phyloP scores from a whole-genome alignment of 768 basidiomycete species.

The Collybiopsis confluens region DNA sequence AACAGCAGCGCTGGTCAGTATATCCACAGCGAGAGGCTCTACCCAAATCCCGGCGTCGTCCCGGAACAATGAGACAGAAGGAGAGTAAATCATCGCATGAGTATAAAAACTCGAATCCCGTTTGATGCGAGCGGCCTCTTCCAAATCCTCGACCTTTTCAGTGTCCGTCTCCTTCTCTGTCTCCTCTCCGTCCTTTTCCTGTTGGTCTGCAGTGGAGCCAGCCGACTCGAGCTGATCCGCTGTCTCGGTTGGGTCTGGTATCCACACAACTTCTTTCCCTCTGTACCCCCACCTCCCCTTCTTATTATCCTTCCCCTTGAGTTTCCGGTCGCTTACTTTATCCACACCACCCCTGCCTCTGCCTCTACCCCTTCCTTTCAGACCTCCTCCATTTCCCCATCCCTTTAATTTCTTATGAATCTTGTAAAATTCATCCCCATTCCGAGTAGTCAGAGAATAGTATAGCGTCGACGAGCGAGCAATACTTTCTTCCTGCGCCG shows the following conservation, averaged over 20 bases:
- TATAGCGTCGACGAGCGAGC: conserved; percentile 74
- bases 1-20: conserved; percentile 72
- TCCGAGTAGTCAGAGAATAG: conserved; percentile 50
- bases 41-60: conserved; percentile 56
- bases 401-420: conserved; percentile 38
- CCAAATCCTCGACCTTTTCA: background rate
- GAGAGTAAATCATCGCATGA: conserved; percentile 78
- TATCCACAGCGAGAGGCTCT: conserved; percentile 55
- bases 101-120: conserved; percentile 55
- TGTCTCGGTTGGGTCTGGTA: too few species aligned
- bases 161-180: background rate
- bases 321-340: too few species aligned
- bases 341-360: too few species aligned
- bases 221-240: too few species aligned
- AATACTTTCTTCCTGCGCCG: conserved; percentile 79
- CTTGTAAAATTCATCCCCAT: conserved; percentile 57
- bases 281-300: too few species aligned
- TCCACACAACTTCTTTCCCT: too few species aligned
- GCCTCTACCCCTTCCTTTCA: background rate
- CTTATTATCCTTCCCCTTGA: too few species aligned
- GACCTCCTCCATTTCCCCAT: background rate
- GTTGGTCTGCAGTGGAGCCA: too few species aligned
- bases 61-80: conserved; percentile 56
- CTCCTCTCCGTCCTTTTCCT: background rate
- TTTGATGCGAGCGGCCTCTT: background rate